Percentiles rank a stretch among this genome's conserved stretches.
phyloP scores from a whole-genome alignment of 2,329 filamentous ascomycete genomes.

The Fusarium sp. region DNA sequence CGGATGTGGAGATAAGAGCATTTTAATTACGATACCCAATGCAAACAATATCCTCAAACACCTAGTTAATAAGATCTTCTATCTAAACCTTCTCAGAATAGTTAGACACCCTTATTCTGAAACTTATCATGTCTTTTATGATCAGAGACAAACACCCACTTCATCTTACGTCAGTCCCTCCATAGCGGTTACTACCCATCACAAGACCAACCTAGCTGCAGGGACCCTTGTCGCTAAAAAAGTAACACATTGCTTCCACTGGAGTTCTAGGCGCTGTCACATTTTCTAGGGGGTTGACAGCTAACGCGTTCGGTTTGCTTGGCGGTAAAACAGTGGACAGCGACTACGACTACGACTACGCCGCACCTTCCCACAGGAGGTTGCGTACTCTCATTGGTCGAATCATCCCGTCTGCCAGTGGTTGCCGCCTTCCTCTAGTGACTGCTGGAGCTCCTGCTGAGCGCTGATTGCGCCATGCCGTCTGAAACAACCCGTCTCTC shows the following conservation, averaged over 20 bases:
- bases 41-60: neutral
- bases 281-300: neutral
- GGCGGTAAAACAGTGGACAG: neutral
- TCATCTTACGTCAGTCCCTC: neutral
- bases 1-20: neutral
- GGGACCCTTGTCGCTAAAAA: conserved; percentile 21
- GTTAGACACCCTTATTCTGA: neutral
- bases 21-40: neutral
- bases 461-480: neutral
- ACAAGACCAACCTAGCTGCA: neutral
- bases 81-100: neutral
- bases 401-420: neutral
- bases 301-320: neutral
- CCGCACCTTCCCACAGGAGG: neutral
- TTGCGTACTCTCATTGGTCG: neutral
- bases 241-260: conserved; percentile 17
- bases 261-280: conserved; percentile 28
- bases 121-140: neutral
- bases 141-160: neutral
- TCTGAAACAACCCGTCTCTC: conserved; percentile 4
- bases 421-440: conserved; percentile 8
- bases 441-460: neutral
- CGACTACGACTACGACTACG: neutral
- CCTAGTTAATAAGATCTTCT: neutral
- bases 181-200: neutral